These are phyloP conservation scores for Cladophialophora exuberans DNA, from an alignment of 2,329 filamentous ascomycete species.

Conservation along the genomic window DNA sequence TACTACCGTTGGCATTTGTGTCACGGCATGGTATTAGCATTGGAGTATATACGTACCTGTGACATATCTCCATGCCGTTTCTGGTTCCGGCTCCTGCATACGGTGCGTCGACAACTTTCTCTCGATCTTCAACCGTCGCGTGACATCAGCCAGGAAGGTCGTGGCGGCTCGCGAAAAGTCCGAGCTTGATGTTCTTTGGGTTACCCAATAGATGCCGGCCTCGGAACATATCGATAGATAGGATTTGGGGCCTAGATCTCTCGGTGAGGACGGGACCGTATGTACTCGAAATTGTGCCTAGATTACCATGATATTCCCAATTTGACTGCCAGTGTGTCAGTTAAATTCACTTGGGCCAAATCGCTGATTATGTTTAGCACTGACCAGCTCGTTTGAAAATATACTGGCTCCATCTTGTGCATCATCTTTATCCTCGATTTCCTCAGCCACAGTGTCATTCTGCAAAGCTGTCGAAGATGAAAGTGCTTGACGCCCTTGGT, in stretches of 20 bases:
- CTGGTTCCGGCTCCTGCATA: neutral
- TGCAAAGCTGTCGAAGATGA: too few relatives aligned
- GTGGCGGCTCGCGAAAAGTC: neutral
- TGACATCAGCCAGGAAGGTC: neutral
- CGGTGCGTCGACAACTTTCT: constrained; percentile 1
- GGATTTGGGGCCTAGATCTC: constrained; percentile 1
- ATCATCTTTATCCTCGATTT: too few relatives aligned
- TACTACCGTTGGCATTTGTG: too few relatives aligned
- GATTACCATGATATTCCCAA: constrained; percentile 5
- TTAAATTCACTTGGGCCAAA: too few relatives aligned
- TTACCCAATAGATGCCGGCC: neutral
- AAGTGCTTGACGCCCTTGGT: too few relatives aligned
- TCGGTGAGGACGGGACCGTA: neutral
- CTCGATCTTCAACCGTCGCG: constrained; percentile 1
- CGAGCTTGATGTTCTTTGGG: neutral
- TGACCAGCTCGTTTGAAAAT: too few relatives aligned
- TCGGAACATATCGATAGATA: constrained; percentile 4
- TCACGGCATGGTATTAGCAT: too few relatives aligned
- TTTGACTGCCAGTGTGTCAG: too few relatives aligned
- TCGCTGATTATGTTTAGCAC: too few relatives aligned
- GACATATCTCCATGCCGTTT: neutral
- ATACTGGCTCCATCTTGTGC: too few relatives aligned
- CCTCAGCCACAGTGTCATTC: too few relatives aligned
- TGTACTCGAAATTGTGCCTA: neutral
- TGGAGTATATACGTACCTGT: neutral